Evolutionary conservation across 106 monocot genomes (phyloP), one percentile per base, ranked within the genome.

Genomic region (Dactylorhiza incarnata): DNA sequence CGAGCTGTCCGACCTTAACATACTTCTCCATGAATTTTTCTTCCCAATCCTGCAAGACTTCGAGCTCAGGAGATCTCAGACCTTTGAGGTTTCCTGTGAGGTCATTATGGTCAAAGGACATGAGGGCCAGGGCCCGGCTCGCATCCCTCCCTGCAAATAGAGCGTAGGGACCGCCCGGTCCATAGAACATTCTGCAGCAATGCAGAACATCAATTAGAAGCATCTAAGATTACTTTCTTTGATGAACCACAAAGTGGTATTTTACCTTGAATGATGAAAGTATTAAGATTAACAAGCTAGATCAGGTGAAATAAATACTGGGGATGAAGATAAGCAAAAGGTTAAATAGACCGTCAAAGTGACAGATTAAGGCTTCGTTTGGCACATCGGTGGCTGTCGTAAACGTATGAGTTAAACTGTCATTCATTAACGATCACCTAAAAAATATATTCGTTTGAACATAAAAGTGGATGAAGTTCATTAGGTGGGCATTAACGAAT

Each of bases 121-220:
- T 90, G 54, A 90, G 84, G 10, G 92, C 92, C 65, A 92, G 77
- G 48, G 92, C 92, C 37, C 95, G 75, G 76, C 88, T 92, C 15
- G 90, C 82, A 59, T 95, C 95, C 65, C 86, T 90, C 45, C 95
- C 92, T 5, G 95, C 87, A 85, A 95, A 95, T n/a, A 95, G 84
- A 46, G 92, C 71, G 58, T 95, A 92, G n/a, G 83, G 81, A 17
- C 89, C 89, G 48, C 87, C 89, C 63, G 92, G 92, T 53, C 92
- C 95, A 67, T 95, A 95, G 74, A 93, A 95, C 80, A 90, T 82
- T 84, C 95, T 95, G 80, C 45, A 79, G 3, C 50, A 61, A 68
- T 24, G 24, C 16, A 45, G 44, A 22, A 6, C 44, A 16, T 45
- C 45, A 68, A 45, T 68, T 68, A 68, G 12, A 15, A 45, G 45